A percentile compares a stretch with the other conserved stretches of the same genome.
phyloP scores from a whole-genome alignment of 257 asterid genomes.

The Cinchona pubescens region DNA sequence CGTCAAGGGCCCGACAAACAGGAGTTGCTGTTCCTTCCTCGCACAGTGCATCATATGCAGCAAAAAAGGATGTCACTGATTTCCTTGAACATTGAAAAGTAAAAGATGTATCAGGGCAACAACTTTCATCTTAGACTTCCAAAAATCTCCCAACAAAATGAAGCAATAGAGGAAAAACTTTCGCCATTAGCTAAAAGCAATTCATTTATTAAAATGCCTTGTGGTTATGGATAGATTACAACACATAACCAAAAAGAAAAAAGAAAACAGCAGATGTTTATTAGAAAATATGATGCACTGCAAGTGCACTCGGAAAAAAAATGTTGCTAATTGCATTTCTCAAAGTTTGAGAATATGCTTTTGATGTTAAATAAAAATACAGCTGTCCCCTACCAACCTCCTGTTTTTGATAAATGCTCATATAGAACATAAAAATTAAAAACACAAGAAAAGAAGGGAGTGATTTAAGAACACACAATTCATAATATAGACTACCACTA shows the following conservation, averaged over 20 bases:
- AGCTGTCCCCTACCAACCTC: background rate
- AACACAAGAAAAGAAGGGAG: background rate
- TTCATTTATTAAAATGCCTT: background rate
- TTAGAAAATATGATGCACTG: background rate
- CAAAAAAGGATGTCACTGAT: conserved; percentile 88
- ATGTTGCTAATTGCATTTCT: background rate
- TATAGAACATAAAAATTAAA: background rate
- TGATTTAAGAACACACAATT: background rate
- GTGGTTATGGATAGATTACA: no score
- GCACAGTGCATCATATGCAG: conserved; percentile 87
- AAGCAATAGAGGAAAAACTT: background rate
- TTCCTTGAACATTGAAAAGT: conserved; percentile 51
- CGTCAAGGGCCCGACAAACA: conserved; percentile 85
- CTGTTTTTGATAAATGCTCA: background rate
- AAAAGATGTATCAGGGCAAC: conserved; percentile 2
- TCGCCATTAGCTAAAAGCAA: background rate
- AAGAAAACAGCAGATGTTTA: background rate
- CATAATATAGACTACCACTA: background rate
- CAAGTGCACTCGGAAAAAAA: background rate
- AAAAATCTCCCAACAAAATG: background rate
- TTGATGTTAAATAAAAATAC: no score
- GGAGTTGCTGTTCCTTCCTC: conserved; percentile 97
- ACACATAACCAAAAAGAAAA: background rate
- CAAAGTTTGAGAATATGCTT: no score
- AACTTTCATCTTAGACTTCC: background rate